These are phyloP conservation scores for Crithidia fasciculata DNA, from an alignment of 208 protist species.

Conservation along the genomic window DNA sequence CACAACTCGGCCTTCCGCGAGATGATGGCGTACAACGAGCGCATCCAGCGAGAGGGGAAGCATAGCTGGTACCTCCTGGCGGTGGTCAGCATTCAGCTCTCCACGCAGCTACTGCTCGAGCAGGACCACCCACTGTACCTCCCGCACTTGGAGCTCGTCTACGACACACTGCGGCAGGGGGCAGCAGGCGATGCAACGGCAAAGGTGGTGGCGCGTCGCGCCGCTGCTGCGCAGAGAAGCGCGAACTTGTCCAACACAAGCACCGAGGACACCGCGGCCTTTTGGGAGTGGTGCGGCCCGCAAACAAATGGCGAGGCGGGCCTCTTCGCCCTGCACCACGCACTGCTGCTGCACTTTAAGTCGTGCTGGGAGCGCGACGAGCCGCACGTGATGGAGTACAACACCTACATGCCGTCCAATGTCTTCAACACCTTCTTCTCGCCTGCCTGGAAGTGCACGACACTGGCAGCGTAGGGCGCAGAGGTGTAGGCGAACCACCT, in stretches of 20 bases:
- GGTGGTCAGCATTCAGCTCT: constrained; percentile 88
- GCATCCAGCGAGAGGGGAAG: constrained; percentile 35
- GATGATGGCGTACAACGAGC: constrained; percentile 81
- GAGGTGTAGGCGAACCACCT: background rate
- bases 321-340: constrained; percentile 77
- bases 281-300: constrained; percentile 28
- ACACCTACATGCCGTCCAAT: constrained; percentile 64
- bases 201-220: constrained; percentile 23
- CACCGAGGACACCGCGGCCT: constrained; percentile 15
- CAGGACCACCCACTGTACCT: constrained; percentile 55
- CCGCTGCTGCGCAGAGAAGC: constrained; percentile 21
- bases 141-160: constrained; percentile 73
- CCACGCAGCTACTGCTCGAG: constrained; percentile 72
- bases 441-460: constrained; percentile 29
- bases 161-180: constrained; percentile 59
- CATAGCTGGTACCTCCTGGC: constrained; percentile 84
- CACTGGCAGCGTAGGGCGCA: background rate
- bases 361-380: constrained; percentile 77
- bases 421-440: constrained; percentile 79
- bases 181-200: constrained; percentile 19
- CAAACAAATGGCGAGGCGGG: constrained; percentile 59
- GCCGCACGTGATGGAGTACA: constrained; percentile 89
- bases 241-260: constrained; percentile 8
- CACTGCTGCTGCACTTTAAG: constrained; percentile 82
- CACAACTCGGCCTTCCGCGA: constrained; percentile 58